phyloP scores from a whole-genome alignment of 1,284 basidiomycete species.

The Takashimella koratensis region DNA sequence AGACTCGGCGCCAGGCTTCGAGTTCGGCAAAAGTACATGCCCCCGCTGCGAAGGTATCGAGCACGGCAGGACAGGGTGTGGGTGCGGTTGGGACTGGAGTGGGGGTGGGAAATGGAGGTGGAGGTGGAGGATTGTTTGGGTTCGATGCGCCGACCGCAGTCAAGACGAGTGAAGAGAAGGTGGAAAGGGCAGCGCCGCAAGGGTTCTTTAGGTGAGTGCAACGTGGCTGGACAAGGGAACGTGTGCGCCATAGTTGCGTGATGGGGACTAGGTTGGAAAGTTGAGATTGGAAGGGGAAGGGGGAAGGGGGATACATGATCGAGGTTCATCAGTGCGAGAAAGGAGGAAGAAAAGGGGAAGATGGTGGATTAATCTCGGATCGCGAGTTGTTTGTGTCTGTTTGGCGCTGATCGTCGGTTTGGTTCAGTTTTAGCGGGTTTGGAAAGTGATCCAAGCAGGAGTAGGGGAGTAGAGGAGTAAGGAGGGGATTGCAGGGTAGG shows the following conservation, averaged over 20 bases:
- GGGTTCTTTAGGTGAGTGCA: slow-evolving; percentile 37
- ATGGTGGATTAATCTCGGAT: too few species aligned
- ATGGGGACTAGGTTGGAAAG: too few species aligned
- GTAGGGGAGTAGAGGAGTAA: too few species aligned
- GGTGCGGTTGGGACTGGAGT: not conserved
- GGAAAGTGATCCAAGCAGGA: slow-evolving; percentile 4
- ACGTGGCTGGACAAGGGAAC: too few species aligned
- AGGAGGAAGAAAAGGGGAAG: too few species aligned
- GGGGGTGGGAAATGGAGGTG: not conserved
- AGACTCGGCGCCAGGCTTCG: not conserved
- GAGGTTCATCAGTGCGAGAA: too few species aligned
- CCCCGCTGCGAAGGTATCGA: not conserved
- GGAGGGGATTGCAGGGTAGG: too few species aligned
- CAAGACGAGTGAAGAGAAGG: slow-evolving; percentile 1
- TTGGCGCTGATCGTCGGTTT: too few species aligned
- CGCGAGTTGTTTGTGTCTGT: too few species aligned
- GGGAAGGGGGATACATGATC: too few species aligned
- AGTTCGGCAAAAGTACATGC: slow-evolving; percentile 1
- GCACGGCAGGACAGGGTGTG: not conserved
- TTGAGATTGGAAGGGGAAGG: too few species aligned
- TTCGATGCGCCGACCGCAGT: slow-evolving; percentile 6
- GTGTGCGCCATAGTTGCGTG: too few species aligned
- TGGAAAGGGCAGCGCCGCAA: slow-evolving; percentile 9
- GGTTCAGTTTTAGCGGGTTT: slow-evolving; percentile 23
- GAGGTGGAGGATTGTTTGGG: slow-evolving; percentile 10